Base-by-base conservation (phyloP, 768 basidiomycete species). In the Panaeolus cyanescens region DNA sequence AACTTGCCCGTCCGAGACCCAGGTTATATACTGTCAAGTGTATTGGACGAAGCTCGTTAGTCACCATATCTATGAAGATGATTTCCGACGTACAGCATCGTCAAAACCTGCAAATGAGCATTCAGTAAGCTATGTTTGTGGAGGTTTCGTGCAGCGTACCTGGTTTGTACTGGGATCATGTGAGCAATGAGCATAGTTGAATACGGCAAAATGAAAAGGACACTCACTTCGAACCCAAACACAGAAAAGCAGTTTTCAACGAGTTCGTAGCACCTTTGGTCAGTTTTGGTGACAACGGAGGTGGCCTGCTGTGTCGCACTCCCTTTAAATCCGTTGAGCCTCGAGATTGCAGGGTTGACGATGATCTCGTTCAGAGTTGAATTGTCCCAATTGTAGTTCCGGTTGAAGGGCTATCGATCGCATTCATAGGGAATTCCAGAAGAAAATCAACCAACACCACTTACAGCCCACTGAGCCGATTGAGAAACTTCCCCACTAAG, bases 261-360 rank as follows among this genome's bases (percentile, higher is more conserved):
- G 67, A 72, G 74, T 69, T 85, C 82, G 70, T 95, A 96, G 70
- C 92, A 93, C 30, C 75, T 70, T 70, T 88, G 89, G 71, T 92
- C 80, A n/a, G 92, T 92, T 13, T 65, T 62, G 0, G 88, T 82
- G 13, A 94, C 78, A 25, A 78, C 87, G 2, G 93, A 95, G 0
- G 89, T 90, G 3, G 93, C 90, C 69, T 96, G 92, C 72, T 96
- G 95, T 70, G 83, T 90, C 7, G 82, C 83, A 55, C 90, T 91
- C 40, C 95, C 95, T 15, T 75, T 82, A 70, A 91, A 95, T 5
- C 84, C 63, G 69, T 94, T 94, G 39, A 89, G 74, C 25, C 65
- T 59, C 0, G 88, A 87, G 19, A 75, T 71, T 15, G 73, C 74
- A 2, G 78, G 68, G 68, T 95, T 78, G 7, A 75, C 65, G 60